Base-by-base conservation (phyloP, 768 basidiomycete species). In the Saitozyma podzolica region DNA sequence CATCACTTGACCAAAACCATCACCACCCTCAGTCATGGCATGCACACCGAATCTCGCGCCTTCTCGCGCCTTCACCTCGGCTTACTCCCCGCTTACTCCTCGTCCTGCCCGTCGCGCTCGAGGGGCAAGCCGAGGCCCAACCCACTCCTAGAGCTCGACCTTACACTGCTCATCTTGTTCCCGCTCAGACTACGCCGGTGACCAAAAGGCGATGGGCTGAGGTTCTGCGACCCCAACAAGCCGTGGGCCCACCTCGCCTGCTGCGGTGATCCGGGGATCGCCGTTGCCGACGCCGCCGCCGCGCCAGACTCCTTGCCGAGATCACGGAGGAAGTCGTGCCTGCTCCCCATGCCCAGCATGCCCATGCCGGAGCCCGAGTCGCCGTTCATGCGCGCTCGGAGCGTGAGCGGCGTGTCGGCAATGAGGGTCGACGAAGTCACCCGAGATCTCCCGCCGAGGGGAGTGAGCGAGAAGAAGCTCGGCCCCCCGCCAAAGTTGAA, bases 391-490 rank as follows among this genome's bases (percentile, higher is more conserved):
- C 61, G 53, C 11, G 52, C 41, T 6, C 61, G 53, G 19, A 54
- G 53, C 14, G 58, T 61, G 1, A 62, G n/a, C 8, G 54, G 58
- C 16, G 59, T 55, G 39, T 60, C 64, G 41, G 47, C 13, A 9
- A 20, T 55, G 42, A 64, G 54, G 37, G 40, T 51, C 13, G 56
- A 52, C 29, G 65, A 67, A 2, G 71, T 50, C 9, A 73, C 60
- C 17, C 74, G 40, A 1, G 65, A 61, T 40, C 72, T 56, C n/a
- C 67, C 71, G 11, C 68, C 69, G 29, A 72, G 59, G 1, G 74
- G 74, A 16, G 74, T 76, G 6, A 75, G 58, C 3, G 74, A 72
- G 66, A 76, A 76, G 43, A 76, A 52, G 13, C 68, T 71, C 6
- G 71, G 72, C 57, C 65, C 63, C 29, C 29, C 29, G 51, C 69